Conservation (phyloP, 495 filamentous ascomycete genomes). For the Cercophora samala region DNA sequence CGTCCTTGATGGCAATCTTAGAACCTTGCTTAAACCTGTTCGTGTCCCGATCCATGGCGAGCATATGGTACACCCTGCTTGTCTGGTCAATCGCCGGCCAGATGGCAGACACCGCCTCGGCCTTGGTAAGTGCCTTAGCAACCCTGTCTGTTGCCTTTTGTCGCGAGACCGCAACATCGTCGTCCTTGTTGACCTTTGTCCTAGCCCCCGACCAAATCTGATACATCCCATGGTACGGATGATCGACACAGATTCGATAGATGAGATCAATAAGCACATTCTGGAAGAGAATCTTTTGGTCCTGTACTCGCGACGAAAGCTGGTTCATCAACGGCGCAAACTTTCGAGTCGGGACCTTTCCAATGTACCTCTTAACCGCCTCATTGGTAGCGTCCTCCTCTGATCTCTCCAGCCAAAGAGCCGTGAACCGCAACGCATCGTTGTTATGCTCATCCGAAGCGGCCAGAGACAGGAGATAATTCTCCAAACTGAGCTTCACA, state of each 20-base stretch:
- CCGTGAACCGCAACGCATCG: constrained; percentile 88
- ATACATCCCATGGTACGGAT: constrained; percentile 95
- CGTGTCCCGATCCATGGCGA: constrained; percentile 65
- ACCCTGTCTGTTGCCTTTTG: constrained; percentile 67
- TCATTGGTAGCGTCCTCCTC: constrained; percentile 67
- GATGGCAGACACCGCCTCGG: constrained; percentile 46
- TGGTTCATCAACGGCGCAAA: constrained; percentile 95
- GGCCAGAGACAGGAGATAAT: constrained; percentile 80
- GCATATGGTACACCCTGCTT: constrained; percentile 67
- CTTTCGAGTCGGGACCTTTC: constrained; percentile 78
- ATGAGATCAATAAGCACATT: constrained; percentile 66
- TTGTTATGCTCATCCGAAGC: constrained; percentile 86
- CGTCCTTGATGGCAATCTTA: constrained; percentile 59
- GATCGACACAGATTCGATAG: constrained; percentile 77
- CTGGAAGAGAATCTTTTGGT: constrained; percentile 68
- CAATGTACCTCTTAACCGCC: constrained; percentile 66
- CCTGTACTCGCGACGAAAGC: constrained; percentile 81
- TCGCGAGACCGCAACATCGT: constrained; percentile 68
- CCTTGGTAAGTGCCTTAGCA: constrained; percentile 51
- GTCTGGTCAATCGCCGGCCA: constrained; percentile 69
- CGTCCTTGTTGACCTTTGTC: constrained; percentile 60
- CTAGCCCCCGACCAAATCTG: constrained; percentile 82
- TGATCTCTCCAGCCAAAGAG: constrained; percentile 86
- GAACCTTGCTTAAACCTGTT: constrained; percentile 59
- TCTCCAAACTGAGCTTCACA: constrained; percentile 81